Evolutionary conservation across 176 grass and related monocot genomes (phyloP), one percentile per base, ranked within the genome.

Genomic region (Puccinellia tenuiflora): DNA sequence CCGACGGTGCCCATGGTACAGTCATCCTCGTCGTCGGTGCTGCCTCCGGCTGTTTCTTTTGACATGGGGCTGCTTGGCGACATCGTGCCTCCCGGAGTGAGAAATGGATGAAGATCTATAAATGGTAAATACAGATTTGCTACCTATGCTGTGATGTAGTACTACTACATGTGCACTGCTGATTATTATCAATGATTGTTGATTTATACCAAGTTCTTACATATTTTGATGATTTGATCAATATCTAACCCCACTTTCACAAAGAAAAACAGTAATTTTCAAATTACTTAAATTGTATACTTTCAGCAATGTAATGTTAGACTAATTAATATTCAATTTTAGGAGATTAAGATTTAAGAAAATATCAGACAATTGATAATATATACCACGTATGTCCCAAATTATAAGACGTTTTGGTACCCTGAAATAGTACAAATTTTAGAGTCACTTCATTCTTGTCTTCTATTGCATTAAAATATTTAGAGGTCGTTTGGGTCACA

Each of bases 61-160:
- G 86, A 91, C 68, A 81, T 85, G 85, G 91, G 94, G 22, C 78
- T 97, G 14, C 84, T 97, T 38, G 94, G 88, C 35, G 94, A 97
- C 81, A 94, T 97, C 28, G 94, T 97, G 59, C 91, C 89, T 80
- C 89, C 90, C 79, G 86, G 84, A 77, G 81, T 94, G 48, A 84
- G 94, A 85, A 85, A 90, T 52, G 87, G 87, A 86, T 91, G 75
- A 89, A 34, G 56, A 55, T 33, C 50, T 56, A 87, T 33, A 25
- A 22, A 60, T 56, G 82, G 88, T 86, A 90, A 21, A 20, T 22
- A 35, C 25, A 37, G 25, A 61, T 48, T 47, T 48, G 46, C 46
- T 14, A 25, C 22, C 55, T 59, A 59, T 4, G n/a, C 1, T 56
- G 2, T 56, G 54, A 9, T 24, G 24, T 56, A 55, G 21, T 55